Percentiles rank a stretch among this genome's conserved stretches.
phyloP scores from a whole-genome alignment of 1,284 basidiomycete species.

The Ustilago curta region DNA sequence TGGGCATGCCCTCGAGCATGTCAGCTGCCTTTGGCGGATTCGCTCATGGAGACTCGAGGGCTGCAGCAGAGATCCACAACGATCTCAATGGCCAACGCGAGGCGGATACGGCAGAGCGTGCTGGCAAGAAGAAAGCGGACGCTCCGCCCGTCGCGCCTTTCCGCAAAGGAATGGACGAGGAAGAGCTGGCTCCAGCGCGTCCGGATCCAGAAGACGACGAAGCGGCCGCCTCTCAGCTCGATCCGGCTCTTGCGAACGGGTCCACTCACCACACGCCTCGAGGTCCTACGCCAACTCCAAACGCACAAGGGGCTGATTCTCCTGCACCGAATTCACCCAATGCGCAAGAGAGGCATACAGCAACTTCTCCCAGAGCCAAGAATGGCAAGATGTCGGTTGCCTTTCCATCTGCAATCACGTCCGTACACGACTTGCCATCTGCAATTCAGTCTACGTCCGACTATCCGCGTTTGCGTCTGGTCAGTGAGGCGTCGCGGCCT shows the following conservation, averaged over 20 bases:
- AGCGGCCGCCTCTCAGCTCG: conserved; percentile 16
- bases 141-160: conserved; percentile 53
- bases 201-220: conserved; percentile 45
- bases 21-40: conserved; percentile 25
- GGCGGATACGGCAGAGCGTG: neutral
- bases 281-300: conserved; percentile 2
- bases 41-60: conserved; percentile 13
- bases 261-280: conserved; percentile 5
- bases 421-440: conserved; percentile 21
- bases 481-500: conserved; percentile 43
- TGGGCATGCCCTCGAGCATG: conserved; percentile 19
- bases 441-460: conserved; percentile 50
- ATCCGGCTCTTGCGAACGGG: conserved; percentile 5
- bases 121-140: conserved; percentile 27
- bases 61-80: conserved; percentile 11
- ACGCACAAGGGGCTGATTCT: conserved; percentile 1
- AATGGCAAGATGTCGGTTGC: conserved; percentile 9
- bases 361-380: conserved; percentile 12
- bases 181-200: conserved; percentile 35
- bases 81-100: neutral
- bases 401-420: conserved; percentile 25
- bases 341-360: neutral
- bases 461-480: conserved; percentile 46
- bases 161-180: conserved; percentile 58
- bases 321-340: conserved; percentile 10